A percentile compares a stretch with the other conserved stretches of the same genome.
Conservation (phyloP, 2,329 filamentous ascomycete genomes). For the Aspergillus japonicus region DNA sequence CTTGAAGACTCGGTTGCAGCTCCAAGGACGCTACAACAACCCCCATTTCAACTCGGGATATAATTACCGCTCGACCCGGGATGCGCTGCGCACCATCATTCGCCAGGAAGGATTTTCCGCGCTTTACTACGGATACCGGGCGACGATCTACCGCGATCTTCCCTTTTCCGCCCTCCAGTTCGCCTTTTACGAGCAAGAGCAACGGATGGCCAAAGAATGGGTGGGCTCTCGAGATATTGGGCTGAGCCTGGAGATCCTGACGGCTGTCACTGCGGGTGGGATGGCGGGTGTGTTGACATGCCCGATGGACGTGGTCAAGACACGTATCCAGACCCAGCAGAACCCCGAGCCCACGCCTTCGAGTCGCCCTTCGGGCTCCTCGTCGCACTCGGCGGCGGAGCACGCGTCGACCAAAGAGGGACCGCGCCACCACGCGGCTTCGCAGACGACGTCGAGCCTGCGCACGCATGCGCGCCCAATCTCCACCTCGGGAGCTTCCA, state of each 20-base stretch:
- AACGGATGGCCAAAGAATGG: conserved; percentile 75
- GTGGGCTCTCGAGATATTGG: conserved; percentile 82
- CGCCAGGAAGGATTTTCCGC: conserved; percentile 78
- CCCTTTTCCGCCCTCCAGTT: conserved; percentile 97
- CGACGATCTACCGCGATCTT: conserved; percentile 88
- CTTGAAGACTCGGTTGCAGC: conserved; percentile 91
- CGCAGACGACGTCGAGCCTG: conserved; percentile 30
- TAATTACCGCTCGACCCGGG: conserved; percentile 83
- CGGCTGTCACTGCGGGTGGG: conserved; percentile 84
- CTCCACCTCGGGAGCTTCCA: conserved; percentile 86
- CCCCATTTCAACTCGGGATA: conserved; percentile 91
- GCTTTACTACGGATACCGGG: conserved; percentile 95
- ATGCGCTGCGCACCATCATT: conserved; percentile 83
- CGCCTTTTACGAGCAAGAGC: conserved; percentile 96
- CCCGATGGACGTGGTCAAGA: conserved; percentile 96
- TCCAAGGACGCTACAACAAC: conserved; percentile 94
- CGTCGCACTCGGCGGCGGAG: conserved; percentile 31
- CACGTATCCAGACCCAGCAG: conserved; percentile 89
- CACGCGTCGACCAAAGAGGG: conserved; percentile 29
- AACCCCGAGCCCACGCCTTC: conserved; percentile 48
- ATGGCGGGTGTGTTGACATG: conserved; percentile 93
- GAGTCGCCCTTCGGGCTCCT: conserved; percentile 17
- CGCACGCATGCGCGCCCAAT: conserved; percentile 67
- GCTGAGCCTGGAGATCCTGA: conserved; percentile 78
- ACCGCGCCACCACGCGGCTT: conserved; percentile 27